Percentiles rank a stretch among this genome's conserved stretches.
phyloP scores from a whole-genome alignment of 2,329 filamentous ascomycete species.

The Zasmidium angulare region DNA sequence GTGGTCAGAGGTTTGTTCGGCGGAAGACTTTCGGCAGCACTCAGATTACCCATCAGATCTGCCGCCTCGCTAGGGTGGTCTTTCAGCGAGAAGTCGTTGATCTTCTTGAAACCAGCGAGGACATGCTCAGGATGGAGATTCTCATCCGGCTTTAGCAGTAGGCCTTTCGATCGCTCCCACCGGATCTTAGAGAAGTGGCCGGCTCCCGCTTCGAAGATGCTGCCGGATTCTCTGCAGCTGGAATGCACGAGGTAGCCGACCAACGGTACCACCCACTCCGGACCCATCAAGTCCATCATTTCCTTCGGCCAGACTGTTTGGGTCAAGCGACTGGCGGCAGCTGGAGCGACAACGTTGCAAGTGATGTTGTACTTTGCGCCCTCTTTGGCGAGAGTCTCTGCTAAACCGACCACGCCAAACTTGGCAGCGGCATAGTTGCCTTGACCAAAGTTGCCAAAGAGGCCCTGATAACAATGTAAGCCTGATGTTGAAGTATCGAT shows the following conservation, averaged over 20 bases:
- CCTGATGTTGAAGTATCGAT: too few species aligned
- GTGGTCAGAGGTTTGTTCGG: constrained; percentile 96
- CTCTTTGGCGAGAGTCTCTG: constrained; percentile 94
- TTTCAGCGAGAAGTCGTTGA: constrained; percentile 69
- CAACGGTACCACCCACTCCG: constrained; percentile 90
- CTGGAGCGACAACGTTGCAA: constrained; percentile 90
- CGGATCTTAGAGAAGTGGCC: constrained; percentile 88
- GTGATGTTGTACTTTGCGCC: constrained; percentile 95
- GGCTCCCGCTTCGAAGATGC: constrained; percentile 89
- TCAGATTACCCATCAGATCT: constrained; percentile 76
- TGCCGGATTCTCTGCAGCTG: constrained; percentile 75
- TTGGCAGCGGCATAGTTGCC: constrained; percentile 97
- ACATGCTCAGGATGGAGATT: constrained; percentile 57
- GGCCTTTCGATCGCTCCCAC: constrained; percentile 88
- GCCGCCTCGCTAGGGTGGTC: constrained; percentile 77
- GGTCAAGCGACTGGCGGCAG: constrained; percentile 91
- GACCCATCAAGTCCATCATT: constrained; percentile 77
- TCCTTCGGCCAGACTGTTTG: constrained; percentile 91
- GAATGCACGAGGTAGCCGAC: constrained; percentile 85
- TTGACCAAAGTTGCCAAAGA: constrained; percentile 98
- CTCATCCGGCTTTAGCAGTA: constrained; percentile 82
- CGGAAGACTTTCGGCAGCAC: constrained; percentile 88
- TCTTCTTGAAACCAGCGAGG: constrained; percentile 68
- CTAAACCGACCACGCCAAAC: constrained; percentile 90
- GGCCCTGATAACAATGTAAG: constrained; percentile 58